Evolutionary conservation across 1,284 basidiomycete species (phyloP), one percentile per base, ranked within the genome.

Genomic region (Ganoderma resinaceum): DNA sequence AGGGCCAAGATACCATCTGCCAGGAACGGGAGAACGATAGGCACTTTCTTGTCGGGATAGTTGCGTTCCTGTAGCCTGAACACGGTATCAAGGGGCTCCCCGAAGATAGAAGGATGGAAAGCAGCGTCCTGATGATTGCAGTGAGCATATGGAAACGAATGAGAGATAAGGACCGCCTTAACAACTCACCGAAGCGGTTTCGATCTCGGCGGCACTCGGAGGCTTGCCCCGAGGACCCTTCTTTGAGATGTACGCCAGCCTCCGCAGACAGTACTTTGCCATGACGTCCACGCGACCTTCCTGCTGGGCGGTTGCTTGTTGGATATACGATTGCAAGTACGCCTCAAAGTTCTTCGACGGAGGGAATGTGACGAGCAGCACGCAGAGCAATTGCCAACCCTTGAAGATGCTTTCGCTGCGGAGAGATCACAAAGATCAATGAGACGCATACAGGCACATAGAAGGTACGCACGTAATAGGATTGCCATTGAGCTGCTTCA

Each of bases 101-200:
- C 95, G 76, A 97, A 98, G 0, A 94, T 96, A 1, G 94, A 95
- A 0, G 95, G 95, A 74, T 96, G 93, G 82, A 97, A 98, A 1
- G 96, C 95, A 35, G 95, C 94, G 76, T 96, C 95, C 89, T 93
- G 74, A 49, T 3, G 52, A 61, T 59, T 35, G n/a, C 55, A 35
- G 23, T 67, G 35, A 62, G 58, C 16, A 52, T 31, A 12, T 1
- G 14, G 29, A 33, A 40, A 20, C 49, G 26, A 67, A 52, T 66
- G 42, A 55, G 55, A 37, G 42, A n/a, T 6, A 12, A 12, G 31
- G 23, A 29, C n/a, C 18, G n/a, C 20, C 16, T 33, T 38, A 3
- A 9, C 29, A 18, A 83, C 89, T 73, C 74, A 92, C 92, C 59
- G 93, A 92, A 31, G 95, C 95, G 12, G 92, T 94, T 81, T 95